Conservation (phyloP, 495 filamentous ascomycete species). For the Mycothermus thermophilus region DNA sequence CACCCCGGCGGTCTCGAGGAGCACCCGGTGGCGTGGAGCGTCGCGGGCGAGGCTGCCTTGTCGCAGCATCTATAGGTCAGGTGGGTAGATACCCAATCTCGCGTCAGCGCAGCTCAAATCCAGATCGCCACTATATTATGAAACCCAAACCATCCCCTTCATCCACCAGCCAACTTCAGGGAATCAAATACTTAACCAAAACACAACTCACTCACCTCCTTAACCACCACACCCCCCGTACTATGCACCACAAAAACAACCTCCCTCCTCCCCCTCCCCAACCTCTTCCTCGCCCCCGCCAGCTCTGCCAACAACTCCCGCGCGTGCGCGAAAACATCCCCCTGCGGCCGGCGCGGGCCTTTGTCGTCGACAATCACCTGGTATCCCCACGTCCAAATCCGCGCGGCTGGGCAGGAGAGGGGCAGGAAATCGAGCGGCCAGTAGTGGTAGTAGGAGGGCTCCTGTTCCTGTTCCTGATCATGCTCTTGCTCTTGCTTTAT, state of each 20-base stretch:
- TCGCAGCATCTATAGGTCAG: too few relatives aligned
- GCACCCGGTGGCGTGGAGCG: too few relatives aligned
- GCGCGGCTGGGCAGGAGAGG: constrained; percentile 18
- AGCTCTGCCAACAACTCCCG: constrained; percentile 20
- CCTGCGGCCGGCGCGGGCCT: constrained; percentile 18
- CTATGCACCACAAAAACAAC: constrained; percentile 25
- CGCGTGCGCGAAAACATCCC: constrained; percentile 22
- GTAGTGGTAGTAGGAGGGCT: too few relatives aligned
- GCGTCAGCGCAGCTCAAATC: too few relatives aligned
- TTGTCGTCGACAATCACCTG: constrained; percentile 16
- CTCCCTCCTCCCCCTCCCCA: constrained; percentile 8
- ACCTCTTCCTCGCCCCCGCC: constrained; percentile 6
- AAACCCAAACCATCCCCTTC: too few relatives aligned
- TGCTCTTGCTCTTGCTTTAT: too few relatives aligned
- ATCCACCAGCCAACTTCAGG: too few relatives aligned
- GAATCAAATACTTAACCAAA: too few relatives aligned
- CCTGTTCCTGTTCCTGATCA: too few relatives aligned
- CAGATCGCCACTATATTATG: too few relatives aligned
- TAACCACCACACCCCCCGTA: constrained; percentile 25
- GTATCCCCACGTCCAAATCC: constrained; percentile 26
- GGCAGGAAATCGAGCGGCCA: constrained; percentile 27
- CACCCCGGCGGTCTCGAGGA: constrained; percentile 16
- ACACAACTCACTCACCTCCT: constrained; percentile 15
- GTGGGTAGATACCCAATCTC: too few relatives aligned
- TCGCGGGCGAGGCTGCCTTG: too few relatives aligned